Evolutionary conservation across 1,284 basidiomycete species (phyloP), one percentile per base, ranked within the genome.

Genomic region (Puccinia triticina): DNA sequence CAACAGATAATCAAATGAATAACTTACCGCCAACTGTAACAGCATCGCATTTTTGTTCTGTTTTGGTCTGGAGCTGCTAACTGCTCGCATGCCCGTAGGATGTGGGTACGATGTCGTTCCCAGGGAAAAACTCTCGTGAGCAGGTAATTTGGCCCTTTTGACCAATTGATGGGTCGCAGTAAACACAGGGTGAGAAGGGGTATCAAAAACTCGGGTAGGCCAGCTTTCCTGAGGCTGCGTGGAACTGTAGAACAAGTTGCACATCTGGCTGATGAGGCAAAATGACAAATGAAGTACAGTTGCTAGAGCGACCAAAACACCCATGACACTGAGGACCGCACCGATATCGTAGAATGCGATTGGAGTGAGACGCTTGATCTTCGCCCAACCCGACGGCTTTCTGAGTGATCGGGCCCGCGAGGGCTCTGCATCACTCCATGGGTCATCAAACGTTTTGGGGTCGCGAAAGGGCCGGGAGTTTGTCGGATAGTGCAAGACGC

Each of bases 391-490:
- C 23, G 71, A 53, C 8, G 71, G 34, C 46, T 11, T 23, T 12
- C 57, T 32, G 26, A 32, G 26, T n/a, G 23, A 21, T 61, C 55
- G 74, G 55, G n/a, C 18, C n/a, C 34, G 57, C 37, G 53, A 57
- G 26, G 40, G 74, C 74, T 55, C 48, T 32, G 48, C 26, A n/a
- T 76, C 55, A 61, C 59, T 53, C 40, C 71, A 46, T 32, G 71
- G n/a, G 14, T 76, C 74, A 76, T 76, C 74, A 48, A 76, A 76
- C 26, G 74, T 37, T 40, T 76, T 76, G 34, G 74, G 74, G 26
- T 76, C n/a, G 53, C 43, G 53, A 32, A 57, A 32, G 40, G 34
- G 34, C 29, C 11, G 57, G 40, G 23, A 48, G 46, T 37, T 2
- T 2, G 53, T 23, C 43, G 74, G 57, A 57, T 61, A 43, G 55